Conservation (phyloP, 2,329 filamentous ascomycete species). For the Conoideocrella luteorostrata region DNA sequence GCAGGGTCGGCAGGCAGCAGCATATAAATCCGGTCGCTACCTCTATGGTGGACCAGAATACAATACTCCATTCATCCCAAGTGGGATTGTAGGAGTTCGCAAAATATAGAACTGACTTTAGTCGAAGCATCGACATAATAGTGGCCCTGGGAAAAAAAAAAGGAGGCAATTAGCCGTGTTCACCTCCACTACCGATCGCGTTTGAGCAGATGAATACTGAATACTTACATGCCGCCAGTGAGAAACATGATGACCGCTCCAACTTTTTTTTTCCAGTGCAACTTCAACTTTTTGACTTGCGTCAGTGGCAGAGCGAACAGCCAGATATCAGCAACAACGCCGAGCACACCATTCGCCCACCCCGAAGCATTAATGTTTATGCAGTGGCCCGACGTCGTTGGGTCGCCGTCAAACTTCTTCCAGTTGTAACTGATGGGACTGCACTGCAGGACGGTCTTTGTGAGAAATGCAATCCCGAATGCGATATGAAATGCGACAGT, state of each 20-base stretch:
- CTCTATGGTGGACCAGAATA: slow-evolving; percentile 21
- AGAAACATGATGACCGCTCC: slow-evolving; percentile 6
- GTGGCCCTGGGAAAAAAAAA: slow-evolving; percentile 13
- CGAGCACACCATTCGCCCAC: not conserved
- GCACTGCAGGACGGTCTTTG: not conserved
- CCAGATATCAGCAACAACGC: slow-evolving; percentile 4
- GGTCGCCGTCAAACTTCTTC: not conserved
- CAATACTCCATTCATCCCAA: slow-evolving; percentile 15
- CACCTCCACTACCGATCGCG: too few relatives aligned
- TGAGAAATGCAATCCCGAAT: not conserved
- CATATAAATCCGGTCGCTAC: slow-evolving; percentile 20
- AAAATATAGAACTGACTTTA: slow-evolving; percentile 16
- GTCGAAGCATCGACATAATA: slow-evolving; percentile 18
- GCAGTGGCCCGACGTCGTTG: not conserved
- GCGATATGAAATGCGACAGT: slow-evolving; percentile 1
- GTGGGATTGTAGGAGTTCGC: slow-evolving; percentile 18
- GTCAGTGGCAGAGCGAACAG: slow-evolving; percentile 2
- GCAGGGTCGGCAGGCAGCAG: slow-evolving; percentile 18
- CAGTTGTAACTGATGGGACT: not conserved
- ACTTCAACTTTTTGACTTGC: slow-evolving; percentile 4
- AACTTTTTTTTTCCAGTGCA: slow-evolving; percentile 9
- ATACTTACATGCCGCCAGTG: slow-evolving; percentile 6
- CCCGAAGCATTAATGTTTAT: slow-evolving; percentile 1
- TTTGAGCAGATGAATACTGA: too few relatives aligned
- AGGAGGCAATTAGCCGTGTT: too few relatives aligned